Evolutionary conservation across 106 monocot genomes (phyloP).

Genomic region (Acanthochlamys bracteata): DNA sequence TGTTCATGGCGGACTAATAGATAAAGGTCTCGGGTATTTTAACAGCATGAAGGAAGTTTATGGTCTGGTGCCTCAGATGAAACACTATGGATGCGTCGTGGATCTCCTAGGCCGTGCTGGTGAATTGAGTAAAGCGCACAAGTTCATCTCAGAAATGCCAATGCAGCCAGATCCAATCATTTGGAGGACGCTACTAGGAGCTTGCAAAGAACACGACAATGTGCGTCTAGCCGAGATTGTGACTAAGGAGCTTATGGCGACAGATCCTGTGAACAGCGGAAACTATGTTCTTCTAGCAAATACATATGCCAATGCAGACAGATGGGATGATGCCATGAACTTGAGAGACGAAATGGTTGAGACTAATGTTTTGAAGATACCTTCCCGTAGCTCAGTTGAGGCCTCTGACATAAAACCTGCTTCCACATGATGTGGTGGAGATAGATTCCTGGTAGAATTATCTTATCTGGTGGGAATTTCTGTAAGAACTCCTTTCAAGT

Average conservation of each 20-base stretch:
- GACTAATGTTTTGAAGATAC: constrained; percentile 24
- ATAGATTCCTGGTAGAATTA: too few species aligned
- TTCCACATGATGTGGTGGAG: neutral
- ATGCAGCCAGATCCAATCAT: constrained; percentile 20
- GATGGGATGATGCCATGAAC: constrained; percentile 35
- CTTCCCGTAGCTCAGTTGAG: constrained; percentile 30
- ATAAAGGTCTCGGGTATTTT: constrained; percentile 32
- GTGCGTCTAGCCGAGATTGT: constrained; percentile 27
- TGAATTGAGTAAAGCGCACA: constrained; percentile 29
- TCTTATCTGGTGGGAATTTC: too few species aligned
- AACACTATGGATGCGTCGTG: constrained; percentile 48
- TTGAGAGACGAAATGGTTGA: constrained; percentile 28
- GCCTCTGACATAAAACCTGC: constrained; percentile 1
- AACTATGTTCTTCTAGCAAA: constrained; percentile 29
- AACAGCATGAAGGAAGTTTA: constrained; percentile 28
- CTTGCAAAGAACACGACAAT: constrained; percentile 33
- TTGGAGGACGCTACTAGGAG: constrained; percentile 41
- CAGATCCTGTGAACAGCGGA: constrained; percentile 25
- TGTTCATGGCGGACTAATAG: constrained; percentile 19
- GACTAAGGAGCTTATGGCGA: constrained; percentile 19
- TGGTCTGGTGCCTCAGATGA: constrained; percentile 37
- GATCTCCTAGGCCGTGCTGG: constrained; percentile 34
- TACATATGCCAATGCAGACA: constrained; percentile 24
- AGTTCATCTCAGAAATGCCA: constrained; percentile 31
- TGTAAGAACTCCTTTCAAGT: too few species aligned